Evolutionary conservation across 2,329 filamentous ascomycete genomes (phyloP).

Genomic region (Xylariales sp.): DNA sequence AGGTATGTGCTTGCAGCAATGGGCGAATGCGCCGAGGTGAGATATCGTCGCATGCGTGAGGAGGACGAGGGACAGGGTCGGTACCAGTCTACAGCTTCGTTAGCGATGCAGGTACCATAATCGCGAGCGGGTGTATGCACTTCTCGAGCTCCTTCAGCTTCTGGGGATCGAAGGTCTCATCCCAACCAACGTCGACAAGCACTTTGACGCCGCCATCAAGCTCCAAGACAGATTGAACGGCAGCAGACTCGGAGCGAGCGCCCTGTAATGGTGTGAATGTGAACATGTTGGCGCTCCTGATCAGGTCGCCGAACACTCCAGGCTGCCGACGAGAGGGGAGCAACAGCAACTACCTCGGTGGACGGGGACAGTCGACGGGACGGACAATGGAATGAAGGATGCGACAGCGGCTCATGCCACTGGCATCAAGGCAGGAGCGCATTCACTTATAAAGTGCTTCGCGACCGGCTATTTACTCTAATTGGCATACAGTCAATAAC

Average conservation of each 20-base stretch:
- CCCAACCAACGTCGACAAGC: constrained; percentile 92
- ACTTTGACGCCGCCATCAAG: constrained; percentile 96
- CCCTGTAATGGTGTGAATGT: constrained; percentile 90
- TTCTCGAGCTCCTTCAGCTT: constrained; percentile 87
- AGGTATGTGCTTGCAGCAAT: constrained; percentile 95
- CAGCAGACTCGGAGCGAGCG: constrained; percentile 79
- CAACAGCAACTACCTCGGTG: neutral
- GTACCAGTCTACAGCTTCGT: constrained; percentile 62
- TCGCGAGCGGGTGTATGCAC: constrained; percentile 42
- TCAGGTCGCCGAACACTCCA: neutral
- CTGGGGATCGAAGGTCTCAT: constrained; percentile 78
- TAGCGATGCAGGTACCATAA: too few species aligned
- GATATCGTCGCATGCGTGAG: constrained; percentile 89
- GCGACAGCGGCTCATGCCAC: constrained; percentile 9
- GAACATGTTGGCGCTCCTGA: constrained; percentile 63
- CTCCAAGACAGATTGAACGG: constrained; percentile 92
- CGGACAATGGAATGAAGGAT: neutral
- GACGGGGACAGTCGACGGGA: neutral
- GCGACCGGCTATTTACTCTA: too few species aligned
- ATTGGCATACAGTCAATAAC: too few species aligned
- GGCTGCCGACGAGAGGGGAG: neutral
- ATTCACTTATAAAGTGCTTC: too few species aligned
- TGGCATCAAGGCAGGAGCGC: constrained; percentile 8
- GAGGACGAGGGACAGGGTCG: constrained; percentile 87
- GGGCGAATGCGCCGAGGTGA: constrained; percentile 88